Base-by-base conservation (phyloP, 2,329 filamentous ascomycete species). In the Geosmithia morbida region DNA sequence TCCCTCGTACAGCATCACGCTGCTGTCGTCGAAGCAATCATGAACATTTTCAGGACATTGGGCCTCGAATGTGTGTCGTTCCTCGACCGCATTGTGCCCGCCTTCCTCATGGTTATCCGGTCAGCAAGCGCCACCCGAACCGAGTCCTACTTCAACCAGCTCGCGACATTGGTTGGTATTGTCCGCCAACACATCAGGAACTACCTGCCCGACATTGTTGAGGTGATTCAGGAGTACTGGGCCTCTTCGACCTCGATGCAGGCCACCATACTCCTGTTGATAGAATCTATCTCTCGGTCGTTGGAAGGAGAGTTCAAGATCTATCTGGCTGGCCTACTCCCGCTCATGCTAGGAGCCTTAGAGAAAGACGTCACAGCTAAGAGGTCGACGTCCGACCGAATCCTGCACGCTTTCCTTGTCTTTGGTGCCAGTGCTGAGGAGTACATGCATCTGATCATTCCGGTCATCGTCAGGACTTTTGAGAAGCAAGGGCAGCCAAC, bases 381-480 rank as follows among this genome's bases (percentile, higher is more conserved):
- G 57, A 77, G 87, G n/a, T 74, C 79, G 14, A 84, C 88, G 2
- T 94, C 89, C 0, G 88, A 96, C 60, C 83, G 84, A 55, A 89
- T 98, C 3, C 71, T 99, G 20, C 92, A 97, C 60, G 89, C 90
- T 0, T 95, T 99, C 63, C 69, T 98, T 26, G 86, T 98, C 1
- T 98, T 98, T 60, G 94, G 94, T 1, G 83, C 89, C 0, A 97
- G 89, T 58, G 86, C 85, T 11, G 92, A 98, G 61, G 92, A 98
- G 61, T 98, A 98, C 62, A 98, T 98, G 92, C 92, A 98, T 61
- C 73, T 98, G 46, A 97, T 99, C 54, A 87, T 98, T 46, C 92
- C 92, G 0, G 87, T 94, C 37, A 88, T 98, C 57, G 89, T 98
- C 8, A 81, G 85, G 43, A 85, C 95, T 45, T 97, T 98, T 58